A percentile compares a stretch with the other conserved stretches of the same genome.
phyloP scores from a whole-genome alignment of 805 yeast genomes.

The Tetrapisispora iriomotensis region DNA sequence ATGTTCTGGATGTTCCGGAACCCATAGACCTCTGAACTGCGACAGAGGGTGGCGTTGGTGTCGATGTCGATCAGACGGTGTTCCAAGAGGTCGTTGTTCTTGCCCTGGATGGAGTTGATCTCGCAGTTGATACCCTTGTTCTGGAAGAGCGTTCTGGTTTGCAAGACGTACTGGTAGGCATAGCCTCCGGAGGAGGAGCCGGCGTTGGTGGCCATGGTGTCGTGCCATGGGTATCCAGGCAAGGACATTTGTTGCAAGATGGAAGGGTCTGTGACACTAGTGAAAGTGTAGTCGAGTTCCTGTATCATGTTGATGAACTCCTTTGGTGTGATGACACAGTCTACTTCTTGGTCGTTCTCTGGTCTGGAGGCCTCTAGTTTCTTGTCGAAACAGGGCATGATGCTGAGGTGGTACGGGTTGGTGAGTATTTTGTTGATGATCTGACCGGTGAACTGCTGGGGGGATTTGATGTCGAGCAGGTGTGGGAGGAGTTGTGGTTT shows the following conservation, averaged over 20 bases:
- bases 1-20: slow-evolving; percentile 90
- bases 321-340: slow-evolving; percentile 87
- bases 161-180: slow-evolving; percentile 54
- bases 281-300: slow-evolving; percentile 37
- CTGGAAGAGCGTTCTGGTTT: slow-evolving; percentile 24
- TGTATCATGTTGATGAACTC: slow-evolving; percentile 69
- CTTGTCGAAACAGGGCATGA: slow-evolving; percentile 98
- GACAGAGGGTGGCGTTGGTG: slow-evolving; percentile 35
- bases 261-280: slow-evolving; percentile 5
- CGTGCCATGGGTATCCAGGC: slow-evolving; percentile 5
- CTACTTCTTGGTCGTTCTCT: slow-evolving; percentile 66
- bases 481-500: slow-evolving; percentile 73
- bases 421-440: slow-evolving; percentile 47
- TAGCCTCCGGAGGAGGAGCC: slow-evolving; percentile 92
- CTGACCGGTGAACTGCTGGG: slow-evolving; percentile 88
- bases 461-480: slow-evolving; percentile 69
- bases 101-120: slow-evolving; percentile 44
- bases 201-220: slow-evolving; percentile 36
- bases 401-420: slow-evolving; percentile 64
- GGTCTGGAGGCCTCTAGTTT: slow-evolving; percentile 89
- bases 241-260: slow-evolving; percentile 12
- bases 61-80: slow-evolving; percentile 40
- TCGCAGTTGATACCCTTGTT: slow-evolving; percentile 8
- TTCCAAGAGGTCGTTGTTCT: slow-evolving; percentile 71
- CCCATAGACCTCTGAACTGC: slow-evolving; percentile 72